Conservation (phyloP, 208 protist genomes). For the Blastocrithidia nonstop region DNA sequence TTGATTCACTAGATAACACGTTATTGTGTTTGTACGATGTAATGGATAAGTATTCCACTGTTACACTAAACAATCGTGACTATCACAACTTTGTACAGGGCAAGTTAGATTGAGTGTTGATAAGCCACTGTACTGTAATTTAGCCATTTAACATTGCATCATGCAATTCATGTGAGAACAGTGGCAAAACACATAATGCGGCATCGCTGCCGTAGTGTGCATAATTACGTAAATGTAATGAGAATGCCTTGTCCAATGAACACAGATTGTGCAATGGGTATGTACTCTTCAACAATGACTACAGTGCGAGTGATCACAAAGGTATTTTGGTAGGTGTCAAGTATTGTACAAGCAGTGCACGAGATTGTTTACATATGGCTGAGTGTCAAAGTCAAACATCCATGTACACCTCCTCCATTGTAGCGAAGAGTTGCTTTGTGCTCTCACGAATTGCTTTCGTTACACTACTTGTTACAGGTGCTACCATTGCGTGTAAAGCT, state of each 20-base stretch:
- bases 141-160: conserved; percentile 6
- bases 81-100: conserved; percentile 51
- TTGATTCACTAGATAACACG: conserved; percentile 17
- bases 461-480: too few relatives aligned
- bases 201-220: too few relatives aligned
- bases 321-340: conserved; percentile 49
- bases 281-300: conserved; percentile 61
- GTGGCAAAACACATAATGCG: too few relatives aligned
- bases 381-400: too few relatives aligned
- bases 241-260: too few relatives aligned
- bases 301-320: conserved; percentile 42
- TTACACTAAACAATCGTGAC: conserved; percentile 36
- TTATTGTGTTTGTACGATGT: conserved; percentile 57
- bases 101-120: conserved; percentile 62
- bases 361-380: too few relatives aligned
- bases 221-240: too few relatives aligned
- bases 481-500: too few relatives aligned
- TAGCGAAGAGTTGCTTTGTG: too few relatives aligned
- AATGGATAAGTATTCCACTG: conserved; percentile 36
- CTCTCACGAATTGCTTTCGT: too few relatives aligned
- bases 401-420: too few relatives aligned
- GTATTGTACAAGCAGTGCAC: too few relatives aligned
- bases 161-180: conserved; percentile 9
- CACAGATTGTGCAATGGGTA: conserved; percentile 26
- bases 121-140: conserved; percentile 38